Conservation (phyloP, 371 early-diverging fungal genomes). For the Mortierella sp. region DNA sequence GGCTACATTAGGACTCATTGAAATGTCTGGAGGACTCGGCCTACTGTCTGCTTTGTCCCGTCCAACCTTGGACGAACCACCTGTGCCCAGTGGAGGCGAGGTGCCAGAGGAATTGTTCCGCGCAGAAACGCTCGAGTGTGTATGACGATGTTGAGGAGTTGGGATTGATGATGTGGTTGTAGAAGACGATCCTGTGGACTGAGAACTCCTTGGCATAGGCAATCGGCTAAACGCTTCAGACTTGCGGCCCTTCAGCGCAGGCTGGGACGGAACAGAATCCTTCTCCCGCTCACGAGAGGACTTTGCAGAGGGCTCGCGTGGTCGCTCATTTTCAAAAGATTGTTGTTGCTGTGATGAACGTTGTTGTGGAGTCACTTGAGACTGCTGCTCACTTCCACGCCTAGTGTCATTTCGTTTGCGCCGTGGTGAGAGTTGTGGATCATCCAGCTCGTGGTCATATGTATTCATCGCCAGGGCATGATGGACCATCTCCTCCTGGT, state of each 20-base stretch:
- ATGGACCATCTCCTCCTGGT: conserved; percentile 32
- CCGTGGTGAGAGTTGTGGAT: not conserved
- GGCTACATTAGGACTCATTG: conserved; percentile 10
- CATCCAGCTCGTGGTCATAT: conserved; percentile 22
- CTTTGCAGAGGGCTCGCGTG: conserved; percentile 2
- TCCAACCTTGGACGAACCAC: conserved; percentile 5
- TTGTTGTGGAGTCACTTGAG: not conserved
- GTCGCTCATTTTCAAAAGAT: not conserved
- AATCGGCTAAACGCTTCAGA: conserved; percentile 25
- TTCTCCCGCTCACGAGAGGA: conserved; percentile 12
- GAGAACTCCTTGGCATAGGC: conserved; percentile 22
- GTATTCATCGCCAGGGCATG: conserved; percentile 19
- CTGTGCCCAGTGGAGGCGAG: conserved; percentile 19
- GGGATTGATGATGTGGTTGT: conserved; percentile 7
- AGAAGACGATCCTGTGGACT: conserved; percentile 9
- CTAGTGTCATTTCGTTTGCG: conserved; percentile 9
- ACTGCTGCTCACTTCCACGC: not conserved
- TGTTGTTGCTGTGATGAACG: conserved; percentile 6
- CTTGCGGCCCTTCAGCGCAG: conserved; percentile 20
- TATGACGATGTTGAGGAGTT: conserved; percentile 12
- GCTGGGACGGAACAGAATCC: not conserved
- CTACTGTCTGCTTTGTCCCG: conserved; percentile 2
- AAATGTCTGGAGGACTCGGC: conserved; percentile 10
- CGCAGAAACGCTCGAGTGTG: conserved; percentile 14
- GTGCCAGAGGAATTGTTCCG: conserved; percentile 24